These are phyloP conservation scores for Madurella fahalii DNA, from an alignment of 2,329 filamentous ascomycete genomes.

Conservation along the genomic window DNA sequence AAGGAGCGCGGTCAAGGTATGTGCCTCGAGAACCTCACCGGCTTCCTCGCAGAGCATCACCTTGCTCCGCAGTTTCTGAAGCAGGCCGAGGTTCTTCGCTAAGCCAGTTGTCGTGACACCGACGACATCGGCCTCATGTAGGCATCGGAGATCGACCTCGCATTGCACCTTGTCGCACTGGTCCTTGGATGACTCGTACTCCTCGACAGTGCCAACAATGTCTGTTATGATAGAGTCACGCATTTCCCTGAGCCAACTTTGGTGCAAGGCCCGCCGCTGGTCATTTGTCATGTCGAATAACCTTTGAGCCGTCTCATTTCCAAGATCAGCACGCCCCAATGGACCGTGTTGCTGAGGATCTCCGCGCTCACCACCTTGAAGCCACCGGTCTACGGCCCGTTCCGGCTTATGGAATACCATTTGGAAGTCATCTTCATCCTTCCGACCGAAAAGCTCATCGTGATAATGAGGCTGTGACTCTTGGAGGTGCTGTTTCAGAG, in stretches of 20 bases:
- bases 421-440: constrained; percentile 28
- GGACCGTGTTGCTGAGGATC: not conserved
- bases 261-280: not conserved
- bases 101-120: constrained; percentile 59
- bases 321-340: not conserved
- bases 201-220: constrained; percentile 1
- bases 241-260: not conserved
- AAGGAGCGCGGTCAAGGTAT: constrained; percentile 56
- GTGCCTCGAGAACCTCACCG: constrained; percentile 63
- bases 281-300: not conserved
- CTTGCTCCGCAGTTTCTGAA: constrained; percentile 49
- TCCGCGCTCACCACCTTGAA: constrained; percentile 6
- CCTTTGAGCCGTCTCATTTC: not conserved
- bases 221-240: not conserved
- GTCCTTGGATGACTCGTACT: not conserved
- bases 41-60: constrained; percentile 65
- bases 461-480: constrained; percentile 23
- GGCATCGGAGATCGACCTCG: constrained; percentile 36
- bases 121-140: constrained; percentile 44
- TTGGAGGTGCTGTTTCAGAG: constrained; percentile 23
- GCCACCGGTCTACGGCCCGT: constrained; percentile 24
- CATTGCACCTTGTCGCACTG: constrained; percentile 22
- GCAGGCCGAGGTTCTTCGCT: constrained; percentile 45
- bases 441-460: constrained; percentile 27
- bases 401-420: constrained; percentile 18